Base-by-base conservation (phyloP, 2,329 filamentous ascomycete genomes). In the Gnomoniopsis sp. region DNA sequence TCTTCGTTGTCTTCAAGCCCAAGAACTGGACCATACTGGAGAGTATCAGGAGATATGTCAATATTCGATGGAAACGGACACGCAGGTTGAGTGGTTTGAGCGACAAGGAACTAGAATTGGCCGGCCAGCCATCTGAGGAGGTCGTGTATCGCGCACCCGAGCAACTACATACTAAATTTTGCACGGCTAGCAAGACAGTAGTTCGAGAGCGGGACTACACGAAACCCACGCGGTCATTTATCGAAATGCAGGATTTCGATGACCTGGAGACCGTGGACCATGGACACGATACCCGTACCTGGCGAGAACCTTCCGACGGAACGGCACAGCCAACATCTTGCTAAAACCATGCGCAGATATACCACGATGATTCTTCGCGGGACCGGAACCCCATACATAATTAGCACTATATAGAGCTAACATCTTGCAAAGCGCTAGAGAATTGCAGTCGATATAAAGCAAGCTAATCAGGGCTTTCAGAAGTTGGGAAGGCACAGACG, bases 401-500 rank as follows among this genome's bases (percentile, higher is more conserved):
- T n/a, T n/a, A n/a, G n/a, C n/a, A n/a, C n/a, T 26, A 34, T 55
- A 22, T 49, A 17, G 49, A 17, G 33, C n/a, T n/a, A 33, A 30
- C 17, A 52, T 21, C 23, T 52, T 22, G n/a, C 30, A n/a, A 55
- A 26, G 43, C 44, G 69, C 47, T 64, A 58, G 60, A 51, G 38
- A 17, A 62, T 64, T 3, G 65, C 66, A 17, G 53, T 17, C 26
- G 64, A 63, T 52, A 70, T 67, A 51, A 69, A 70, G 55, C 65
- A 65, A 1, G n/a, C n/a, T n/a, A 44, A 59, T 15, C 62, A 60
- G 12, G 60, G 68, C 1, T 71, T 70, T 49, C 67, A 69, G 62
- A 63, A 30, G 26, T 50, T 66, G 36, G 43, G 48, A 19, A 36
- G 38, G 17, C 19, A 55, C 6, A 43, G 53, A 2, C 48, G 38